Conservation (phyloP, 2,329 filamentous ascomycete genomes). For the Nannizzia gypsea region DNA sequence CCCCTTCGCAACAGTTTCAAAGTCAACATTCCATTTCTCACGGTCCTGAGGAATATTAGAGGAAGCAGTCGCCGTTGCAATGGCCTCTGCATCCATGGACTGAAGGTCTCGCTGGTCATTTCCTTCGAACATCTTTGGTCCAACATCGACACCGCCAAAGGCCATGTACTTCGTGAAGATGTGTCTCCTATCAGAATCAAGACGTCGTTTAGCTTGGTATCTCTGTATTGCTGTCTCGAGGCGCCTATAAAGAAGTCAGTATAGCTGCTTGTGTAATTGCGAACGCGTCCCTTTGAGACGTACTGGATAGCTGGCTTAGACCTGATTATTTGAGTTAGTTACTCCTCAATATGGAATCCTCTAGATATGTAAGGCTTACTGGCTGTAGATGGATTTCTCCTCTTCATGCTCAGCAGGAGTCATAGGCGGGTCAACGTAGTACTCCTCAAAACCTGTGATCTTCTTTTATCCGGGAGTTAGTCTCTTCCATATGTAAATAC, state of each 20-base stretch:
- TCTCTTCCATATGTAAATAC: background rate
- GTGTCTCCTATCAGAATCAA: constrained; percentile 49
- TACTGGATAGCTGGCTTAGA: constrained; percentile 48
- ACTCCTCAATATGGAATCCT: background rate
- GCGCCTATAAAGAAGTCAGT: constrained; percentile 41
- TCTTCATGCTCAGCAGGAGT: constrained; percentile 56
- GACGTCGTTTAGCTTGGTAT: constrained; percentile 63
- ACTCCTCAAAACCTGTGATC: constrained; percentile 65
- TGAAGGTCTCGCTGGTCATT: constrained; percentile 52
- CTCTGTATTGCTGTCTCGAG: constrained; percentile 77
- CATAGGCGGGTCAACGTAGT: constrained; percentile 66
- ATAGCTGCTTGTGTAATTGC: background rate
- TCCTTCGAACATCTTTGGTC: constrained; percentile 50
- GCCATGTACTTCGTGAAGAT: constrained; percentile 71
- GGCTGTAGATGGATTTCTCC: constrained; percentile 57
- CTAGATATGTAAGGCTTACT: constrained; percentile 34
- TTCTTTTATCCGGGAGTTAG: constrained; percentile 24
- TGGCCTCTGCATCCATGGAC: constrained; percentile 50
- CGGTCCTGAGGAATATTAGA: constrained; percentile 39
- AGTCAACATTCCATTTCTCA: constrained; percentile 67
- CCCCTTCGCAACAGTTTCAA: constrained; percentile 61
- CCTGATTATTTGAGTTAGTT: constrained; percentile 25
- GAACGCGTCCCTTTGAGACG: constrained; percentile 14
- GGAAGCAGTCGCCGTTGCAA: constrained; percentile 50
- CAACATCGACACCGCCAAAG: constrained; percentile 65